Evolutionary conservation across 1,284 basidiomycete species (phyloP).

Genomic region (Xerocomus amazonicus): DNA sequence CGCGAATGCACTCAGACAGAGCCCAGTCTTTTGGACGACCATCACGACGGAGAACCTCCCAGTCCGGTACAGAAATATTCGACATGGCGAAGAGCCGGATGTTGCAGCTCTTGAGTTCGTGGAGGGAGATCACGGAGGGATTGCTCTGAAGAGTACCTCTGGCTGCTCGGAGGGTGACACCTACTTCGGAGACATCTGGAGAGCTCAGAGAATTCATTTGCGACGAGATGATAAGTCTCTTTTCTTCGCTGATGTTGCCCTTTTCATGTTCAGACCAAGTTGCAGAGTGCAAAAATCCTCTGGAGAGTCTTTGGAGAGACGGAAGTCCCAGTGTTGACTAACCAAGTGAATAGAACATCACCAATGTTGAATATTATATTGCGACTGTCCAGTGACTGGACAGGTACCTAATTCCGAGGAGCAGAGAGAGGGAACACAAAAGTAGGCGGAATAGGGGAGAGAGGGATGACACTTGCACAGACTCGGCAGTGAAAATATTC

Average conservation of each 20-base stretch:
- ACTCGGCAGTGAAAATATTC: background rate
- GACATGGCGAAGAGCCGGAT: conserved; percentile 25
- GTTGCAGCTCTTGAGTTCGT: conserved; percentile 9
- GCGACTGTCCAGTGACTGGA: conserved; percentile 7
- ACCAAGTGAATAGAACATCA: conserved; percentile 24
- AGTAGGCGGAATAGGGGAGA: background rate
- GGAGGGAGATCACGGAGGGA: conserved; percentile 14
- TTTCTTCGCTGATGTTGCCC: conserved; percentile 17
- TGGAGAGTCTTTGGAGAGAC: conserved; percentile 14
- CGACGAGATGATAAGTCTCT: conserved; percentile 10
- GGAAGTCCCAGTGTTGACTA: conserved; percentile 17
- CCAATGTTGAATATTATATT: conserved; percentile 25
- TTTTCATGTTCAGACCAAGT: conserved; percentile 27
- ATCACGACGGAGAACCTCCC: conserved; percentile 17
- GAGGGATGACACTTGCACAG: background rate
- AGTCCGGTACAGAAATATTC: conserved; percentile 23
- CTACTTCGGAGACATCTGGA: conserved; percentile 9
- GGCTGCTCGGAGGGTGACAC: conserved; percentile 9
- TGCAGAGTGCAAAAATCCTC: conserved; percentile 13
- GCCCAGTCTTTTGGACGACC: conserved; percentile 17
- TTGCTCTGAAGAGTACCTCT: conserved; percentile 12
- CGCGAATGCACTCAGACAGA: conserved; percentile 23
- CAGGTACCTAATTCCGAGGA: background rate
- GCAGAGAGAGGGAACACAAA: conserved; percentile 3
- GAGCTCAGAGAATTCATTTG: conserved; percentile 19